A percentile compares a stretch with the other conserved stretches of the same genome.
Conservation (phyloP, 306 rosid genomes). For the Cucumis melo region DNA sequence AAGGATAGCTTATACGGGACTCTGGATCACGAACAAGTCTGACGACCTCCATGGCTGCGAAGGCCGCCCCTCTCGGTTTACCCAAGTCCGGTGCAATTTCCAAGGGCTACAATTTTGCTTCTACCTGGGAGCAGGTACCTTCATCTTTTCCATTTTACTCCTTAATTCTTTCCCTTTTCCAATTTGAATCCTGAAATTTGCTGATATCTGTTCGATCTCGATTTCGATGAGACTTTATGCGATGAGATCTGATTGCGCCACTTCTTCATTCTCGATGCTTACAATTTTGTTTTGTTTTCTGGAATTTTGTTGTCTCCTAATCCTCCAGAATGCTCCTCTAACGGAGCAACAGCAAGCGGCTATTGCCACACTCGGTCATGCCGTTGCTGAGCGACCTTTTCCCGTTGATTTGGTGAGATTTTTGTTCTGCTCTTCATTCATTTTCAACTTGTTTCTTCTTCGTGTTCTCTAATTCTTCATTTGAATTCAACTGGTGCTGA, state of each 20-base stretch:
- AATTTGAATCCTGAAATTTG: neutral
- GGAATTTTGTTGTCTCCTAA: neutral
- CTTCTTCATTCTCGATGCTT: neutral
- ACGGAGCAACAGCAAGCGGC: constrained; percentile 72
- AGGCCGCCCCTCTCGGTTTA: constrained; percentile 26
- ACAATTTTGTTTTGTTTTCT: neutral
- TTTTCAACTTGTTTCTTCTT: neutral
- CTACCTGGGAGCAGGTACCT: constrained; percentile 81
- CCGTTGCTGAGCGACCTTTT: constrained; percentile 72
- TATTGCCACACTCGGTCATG: constrained; percentile 48
- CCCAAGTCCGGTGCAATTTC: constrained; percentile 76
- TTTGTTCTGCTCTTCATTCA: neutral
- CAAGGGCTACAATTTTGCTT: constrained; percentile 80
- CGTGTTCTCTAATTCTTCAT: neutral
- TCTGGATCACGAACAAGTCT: neutral
- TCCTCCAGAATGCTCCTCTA: constrained; percentile 66
- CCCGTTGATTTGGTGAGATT: constrained; percentile 55
- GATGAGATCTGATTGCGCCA: neutral
- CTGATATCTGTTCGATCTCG: neutral
- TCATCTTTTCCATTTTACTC: neutral
- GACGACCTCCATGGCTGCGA: constrained; percentile 21
- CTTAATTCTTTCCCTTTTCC: neutral
- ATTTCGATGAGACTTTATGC: neutral
- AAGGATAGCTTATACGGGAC: neutral
- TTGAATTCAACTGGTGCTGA: neutral